Conservation (phyloP, 345 rosid species). For the Cardamine occulta region DNA sequence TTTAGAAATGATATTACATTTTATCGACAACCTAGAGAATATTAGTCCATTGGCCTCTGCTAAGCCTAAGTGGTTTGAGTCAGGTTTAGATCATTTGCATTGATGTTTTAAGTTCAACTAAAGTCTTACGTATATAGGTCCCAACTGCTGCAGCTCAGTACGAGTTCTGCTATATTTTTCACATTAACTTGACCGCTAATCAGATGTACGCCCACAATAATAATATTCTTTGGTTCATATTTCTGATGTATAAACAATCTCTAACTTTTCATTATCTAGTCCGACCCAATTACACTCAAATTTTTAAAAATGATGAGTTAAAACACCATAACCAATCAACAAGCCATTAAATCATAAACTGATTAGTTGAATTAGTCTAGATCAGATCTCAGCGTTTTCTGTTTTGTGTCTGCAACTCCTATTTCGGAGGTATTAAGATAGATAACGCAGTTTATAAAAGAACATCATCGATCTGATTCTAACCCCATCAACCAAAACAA, state of each 20-base stretch:
- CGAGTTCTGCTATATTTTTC: background rate
- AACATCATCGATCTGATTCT: slow-evolving; percentile 42
- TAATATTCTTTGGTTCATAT: background rate
- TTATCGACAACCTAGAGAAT: too few species aligned
- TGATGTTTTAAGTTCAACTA: background rate
- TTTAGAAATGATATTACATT: too few species aligned
- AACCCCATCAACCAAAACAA: background rate
- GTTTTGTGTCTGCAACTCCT: slow-evolving; percentile 41
- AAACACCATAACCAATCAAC: background rate
- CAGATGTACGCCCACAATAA: background rate
- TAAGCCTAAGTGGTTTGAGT: too few species aligned
- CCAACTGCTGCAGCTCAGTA: background rate
- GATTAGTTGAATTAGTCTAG: background rate
- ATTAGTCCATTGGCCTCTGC: background rate
- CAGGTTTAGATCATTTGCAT: background rate
- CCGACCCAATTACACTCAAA: background rate
- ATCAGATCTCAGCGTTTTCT: slow-evolving; percentile 46
- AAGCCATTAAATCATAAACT: background rate
- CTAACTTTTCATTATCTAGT: background rate
- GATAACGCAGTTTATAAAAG: slow-evolving; percentile 39
- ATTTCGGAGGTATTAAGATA: slow-evolving; percentile 31
- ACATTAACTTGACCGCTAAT: background rate
- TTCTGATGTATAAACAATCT: background rate
- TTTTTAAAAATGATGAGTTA: background rate
- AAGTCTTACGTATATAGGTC: background rate